These are phyloP conservation scores for Vitis labrusca DNA, from an alignment of 164 flowering plant genomes.

Conservation along the genomic window DNA sequence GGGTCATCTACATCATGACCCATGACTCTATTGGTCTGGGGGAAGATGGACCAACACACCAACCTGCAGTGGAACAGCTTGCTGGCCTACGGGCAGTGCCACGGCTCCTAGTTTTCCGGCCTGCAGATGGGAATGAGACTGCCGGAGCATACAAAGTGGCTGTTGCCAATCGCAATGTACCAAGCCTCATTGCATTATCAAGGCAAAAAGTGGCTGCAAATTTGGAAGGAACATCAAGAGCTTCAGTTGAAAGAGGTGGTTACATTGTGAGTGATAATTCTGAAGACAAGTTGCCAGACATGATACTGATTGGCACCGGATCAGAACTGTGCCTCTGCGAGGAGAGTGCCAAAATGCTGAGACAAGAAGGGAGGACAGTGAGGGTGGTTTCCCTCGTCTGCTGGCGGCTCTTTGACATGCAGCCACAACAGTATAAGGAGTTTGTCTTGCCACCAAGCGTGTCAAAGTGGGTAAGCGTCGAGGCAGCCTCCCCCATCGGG, in stretches of 20 bases:
- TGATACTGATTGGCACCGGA: conserved; percentile 60
- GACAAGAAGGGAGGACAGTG: conserved; percentile 46
- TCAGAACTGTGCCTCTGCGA: conserved; percentile 50
- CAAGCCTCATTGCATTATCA: conserved; percentile 53
- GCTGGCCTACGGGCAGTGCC: conserved; percentile 63
- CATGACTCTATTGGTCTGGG: conserved; percentile 79
- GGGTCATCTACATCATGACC: conserved; percentile 62
- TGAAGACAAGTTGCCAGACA: conserved; percentile 29
- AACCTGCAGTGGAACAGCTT: conserved; percentile 59
- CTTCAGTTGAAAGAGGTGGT: conserved; percentile 49
- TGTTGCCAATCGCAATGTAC: conserved; percentile 32
- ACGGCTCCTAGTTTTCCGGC: conserved; percentile 47
- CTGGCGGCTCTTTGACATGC: conserved; percentile 49
- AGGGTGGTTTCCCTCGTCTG: conserved; percentile 58
- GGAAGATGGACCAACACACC: conserved; percentile 81
- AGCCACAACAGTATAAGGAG: conserved; percentile 40
- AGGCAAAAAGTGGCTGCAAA: conserved; percentile 53
- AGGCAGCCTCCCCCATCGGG: conserved; percentile 53
- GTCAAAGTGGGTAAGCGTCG: conserved; percentile 42
- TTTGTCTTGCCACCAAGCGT: conserved; percentile 39
- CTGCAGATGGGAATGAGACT: conserved; percentile 66
- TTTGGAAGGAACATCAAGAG: conserved; percentile 44
- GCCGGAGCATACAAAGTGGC: conserved; percentile 69
- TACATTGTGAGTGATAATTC: conserved; percentile 58
- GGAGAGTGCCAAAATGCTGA: conserved; percentile 30